These are phyloP conservation scores for Orbilia blumenaviensis DNA, from an alignment of 2,329 filamentous ascomycete species.

Conservation along the genomic window DNA sequence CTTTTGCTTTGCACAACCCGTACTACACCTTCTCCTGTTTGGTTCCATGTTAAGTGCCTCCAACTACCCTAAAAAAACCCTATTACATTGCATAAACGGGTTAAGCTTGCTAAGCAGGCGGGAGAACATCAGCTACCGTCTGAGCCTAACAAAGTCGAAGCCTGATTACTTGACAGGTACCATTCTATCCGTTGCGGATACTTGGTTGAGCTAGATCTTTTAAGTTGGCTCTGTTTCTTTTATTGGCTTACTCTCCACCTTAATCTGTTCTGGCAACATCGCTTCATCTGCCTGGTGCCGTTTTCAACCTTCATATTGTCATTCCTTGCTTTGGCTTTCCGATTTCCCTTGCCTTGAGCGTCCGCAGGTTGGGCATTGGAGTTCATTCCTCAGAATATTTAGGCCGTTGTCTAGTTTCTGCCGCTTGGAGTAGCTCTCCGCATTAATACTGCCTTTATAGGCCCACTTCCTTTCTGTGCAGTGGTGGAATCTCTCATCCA, in stretches of 20 bases:
- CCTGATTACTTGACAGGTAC: conserved; percentile 41
- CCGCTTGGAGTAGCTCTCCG: neutral
- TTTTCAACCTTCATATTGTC: conserved; percentile 1
- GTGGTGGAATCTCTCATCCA: too few relatives aligned
- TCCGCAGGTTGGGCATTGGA: neutral
- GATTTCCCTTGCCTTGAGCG: conserved; percentile 4
- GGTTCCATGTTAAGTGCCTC: conserved; percentile 1
- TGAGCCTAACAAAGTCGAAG: conserved; percentile 15
- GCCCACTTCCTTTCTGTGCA: neutral
- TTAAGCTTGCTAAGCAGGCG: conserved; percentile 22
- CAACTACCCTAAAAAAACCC: neutral
- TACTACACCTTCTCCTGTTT: neutral
- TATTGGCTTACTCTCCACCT: neutral
- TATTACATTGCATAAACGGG: neutral
- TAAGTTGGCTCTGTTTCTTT: neutral
- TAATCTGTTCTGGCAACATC: neutral
- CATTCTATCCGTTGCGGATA: neutral
- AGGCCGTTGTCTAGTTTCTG: neutral
- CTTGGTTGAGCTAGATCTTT: neutral
- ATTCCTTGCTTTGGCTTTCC: conserved; percentile 15
- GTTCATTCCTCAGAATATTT: neutral
- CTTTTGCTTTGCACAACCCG: neutral
- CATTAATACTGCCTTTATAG: neutral
- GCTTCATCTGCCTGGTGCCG: neutral
- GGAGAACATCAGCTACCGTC: neutral